Percentiles rank a stretch among this genome's conserved stretches.
phyloP scores from a whole-genome alignment of 2,329 filamentous ascomycete species.

The Ceratocystis destructans region DNA sequence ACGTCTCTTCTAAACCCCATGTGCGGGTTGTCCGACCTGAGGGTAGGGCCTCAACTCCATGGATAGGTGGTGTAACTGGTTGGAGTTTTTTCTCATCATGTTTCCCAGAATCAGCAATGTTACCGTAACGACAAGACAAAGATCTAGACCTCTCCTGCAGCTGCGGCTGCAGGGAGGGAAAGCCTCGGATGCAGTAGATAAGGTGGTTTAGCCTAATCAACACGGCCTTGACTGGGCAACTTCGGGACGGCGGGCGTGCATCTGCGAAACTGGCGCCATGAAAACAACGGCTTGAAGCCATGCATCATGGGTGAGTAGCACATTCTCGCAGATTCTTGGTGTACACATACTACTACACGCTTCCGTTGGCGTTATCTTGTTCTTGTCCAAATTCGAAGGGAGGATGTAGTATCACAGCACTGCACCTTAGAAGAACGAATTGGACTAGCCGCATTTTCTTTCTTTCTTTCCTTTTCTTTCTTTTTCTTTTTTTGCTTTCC shows the following conservation, averaged over 20 bases:
- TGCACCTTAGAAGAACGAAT: neutral
- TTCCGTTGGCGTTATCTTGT: neutral
- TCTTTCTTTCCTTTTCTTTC: neutral
- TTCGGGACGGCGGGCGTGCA: neutral
- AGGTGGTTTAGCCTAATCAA: neutral
- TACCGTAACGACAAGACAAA: neutral
- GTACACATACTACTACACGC: neutral
- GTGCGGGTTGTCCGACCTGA: neutral
- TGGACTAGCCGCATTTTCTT: neutral
- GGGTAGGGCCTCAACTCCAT: neutral
- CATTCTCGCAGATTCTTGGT: neutral
- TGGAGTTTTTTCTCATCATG: neutral
- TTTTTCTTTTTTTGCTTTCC: neutral
- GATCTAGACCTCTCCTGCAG: neutral
- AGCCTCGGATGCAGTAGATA: neutral
- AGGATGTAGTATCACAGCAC: neutral
- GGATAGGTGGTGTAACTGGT: neutral
- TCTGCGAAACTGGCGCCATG: no score
- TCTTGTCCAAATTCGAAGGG: neutral
- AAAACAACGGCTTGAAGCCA: neutral
- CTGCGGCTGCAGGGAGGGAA: neutral
- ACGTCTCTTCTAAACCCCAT: neutral
- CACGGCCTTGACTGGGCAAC: neutral
- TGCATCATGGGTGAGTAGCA: neutral
- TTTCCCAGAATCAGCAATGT: neutral